Conservation (phyloP, 139 green algal species). For the Chlorella sp. region DNA sequence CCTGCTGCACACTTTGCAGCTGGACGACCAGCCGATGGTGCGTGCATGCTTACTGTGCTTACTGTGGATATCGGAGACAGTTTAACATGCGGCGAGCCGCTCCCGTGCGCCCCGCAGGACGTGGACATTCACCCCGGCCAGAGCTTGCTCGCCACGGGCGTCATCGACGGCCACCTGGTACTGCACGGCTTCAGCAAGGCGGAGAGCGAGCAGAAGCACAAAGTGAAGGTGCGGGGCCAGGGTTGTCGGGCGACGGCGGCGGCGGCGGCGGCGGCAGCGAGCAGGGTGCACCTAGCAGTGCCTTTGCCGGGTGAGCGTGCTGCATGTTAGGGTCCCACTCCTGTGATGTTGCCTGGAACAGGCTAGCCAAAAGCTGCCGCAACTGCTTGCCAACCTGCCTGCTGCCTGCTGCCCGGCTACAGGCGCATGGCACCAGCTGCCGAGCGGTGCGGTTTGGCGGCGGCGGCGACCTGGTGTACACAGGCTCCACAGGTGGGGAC, state of each 20-base stretch:
- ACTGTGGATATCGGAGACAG: too few species aligned
- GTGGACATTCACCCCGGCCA: slow-evolving; percentile 54
- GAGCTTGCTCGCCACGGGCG: slow-evolving; percentile 56
- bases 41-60: not conserved
- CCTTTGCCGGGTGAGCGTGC: too few species aligned
- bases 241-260: not conserved
- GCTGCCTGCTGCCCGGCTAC: too few species aligned
- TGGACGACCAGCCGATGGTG: slow-evolving; percentile 63
- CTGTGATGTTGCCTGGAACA: too few species aligned
- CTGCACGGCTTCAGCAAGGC: slow-evolving; percentile 46
- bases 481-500: slow-evolving; percentile 31
- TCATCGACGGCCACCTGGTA: slow-evolving; percentile 63
- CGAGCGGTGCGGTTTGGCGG: slow-evolving; percentile 62
- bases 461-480: slow-evolving; percentile 41
- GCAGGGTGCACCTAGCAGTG: too few species aligned
- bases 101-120: slow-evolving; percentile 40
- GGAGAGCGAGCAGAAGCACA: slow-evolving; percentile 19
- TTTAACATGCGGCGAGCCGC: too few species aligned
- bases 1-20: slow-evolving; percentile 40
- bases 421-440: slow-evolving; percentile 46
- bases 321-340: too few species aligned
- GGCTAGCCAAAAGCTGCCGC: too few species aligned
- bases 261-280: too few species aligned
- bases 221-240: not conserved
- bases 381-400: too few species aligned